A percentile compares a stretch with the other conserved stretches of the same genome.
phyloP scores from a whole-genome alignment of 2,329 filamentous ascomycete species.

The Neopestalotiopsis sp. region DNA sequence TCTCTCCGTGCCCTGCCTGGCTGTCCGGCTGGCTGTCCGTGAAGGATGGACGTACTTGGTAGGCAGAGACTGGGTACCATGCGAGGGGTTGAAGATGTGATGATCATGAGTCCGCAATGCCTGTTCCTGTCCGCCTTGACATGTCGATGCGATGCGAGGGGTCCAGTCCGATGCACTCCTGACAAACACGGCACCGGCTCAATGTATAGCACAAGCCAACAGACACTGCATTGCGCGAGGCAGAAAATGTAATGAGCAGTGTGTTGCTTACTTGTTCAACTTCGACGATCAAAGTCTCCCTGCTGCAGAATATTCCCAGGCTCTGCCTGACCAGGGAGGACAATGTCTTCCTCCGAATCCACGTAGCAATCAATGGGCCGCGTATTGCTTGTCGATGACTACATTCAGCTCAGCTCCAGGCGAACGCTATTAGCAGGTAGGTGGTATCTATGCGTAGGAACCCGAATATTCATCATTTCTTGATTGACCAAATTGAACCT shows the following conservation, averaged over 20 bases:
- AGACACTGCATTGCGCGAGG: not conserved
- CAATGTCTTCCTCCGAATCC: not conserved
- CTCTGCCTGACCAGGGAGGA: not conserved
- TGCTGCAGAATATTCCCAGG: not conserved
- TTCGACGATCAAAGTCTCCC: not conserved
- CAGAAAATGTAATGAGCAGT: not conserved
- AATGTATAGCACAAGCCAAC: not conserved
- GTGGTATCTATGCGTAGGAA: too few relatives aligned
- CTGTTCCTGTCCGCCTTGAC: constrained; percentile 2
- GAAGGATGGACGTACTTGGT: not conserved
- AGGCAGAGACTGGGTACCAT: not conserved
- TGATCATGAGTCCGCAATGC: not conserved
- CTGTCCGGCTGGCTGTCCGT: not conserved
- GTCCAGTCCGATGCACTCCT: not conserved
- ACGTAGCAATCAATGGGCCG: not conserved
- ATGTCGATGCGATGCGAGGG: not conserved
- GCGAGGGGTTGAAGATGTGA: not conserved
- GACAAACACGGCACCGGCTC: not conserved
- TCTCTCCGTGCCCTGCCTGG: not conserved
- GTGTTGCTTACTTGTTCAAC: not conserved
- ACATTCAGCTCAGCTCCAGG: too few relatives aligned
- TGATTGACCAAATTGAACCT: too few relatives aligned
- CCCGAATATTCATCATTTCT: too few relatives aligned
- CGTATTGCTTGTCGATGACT: too few relatives aligned
- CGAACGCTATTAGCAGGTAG: too few relatives aligned